Evolutionary conservation across 352 stramenopile genomes (phyloP), one percentile per base, ranked within the genome.

Genomic region (Pythium coloratum): DNA sequence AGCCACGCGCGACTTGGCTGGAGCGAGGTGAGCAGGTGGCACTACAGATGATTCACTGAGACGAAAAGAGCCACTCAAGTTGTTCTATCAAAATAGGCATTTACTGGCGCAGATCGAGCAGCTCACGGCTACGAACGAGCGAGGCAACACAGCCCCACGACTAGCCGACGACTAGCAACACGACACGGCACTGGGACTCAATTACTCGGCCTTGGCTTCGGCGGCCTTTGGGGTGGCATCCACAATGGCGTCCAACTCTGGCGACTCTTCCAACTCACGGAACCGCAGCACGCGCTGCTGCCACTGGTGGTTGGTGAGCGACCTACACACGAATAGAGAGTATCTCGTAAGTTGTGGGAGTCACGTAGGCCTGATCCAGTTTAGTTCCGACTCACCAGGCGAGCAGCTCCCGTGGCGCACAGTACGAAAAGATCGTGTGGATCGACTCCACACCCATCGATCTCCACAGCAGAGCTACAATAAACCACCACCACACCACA

Each of bases 21-120:
- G 62, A 13, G 80, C 80, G 5, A 86, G 74, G 82, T 88, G 78
- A 59, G 71, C 33, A 51, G 6, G n/a, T 44, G 40, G 40, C 20
- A 30, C 28, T 30, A 30, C 1, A 30, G 28, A 30, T 30, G 28
- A 30, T 30, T 4, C 2, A 30, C 28, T 30, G 28, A 30, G 28
- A 30, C 28, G 28, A 30, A 30, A 30, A 30, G 28, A 30, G 28
- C 28, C 28, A 30, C 28, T 30, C 28, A 30, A 0, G 28, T 30
- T 30, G 26, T 12, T 12, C 16, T 61, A 32, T 34, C 24, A 12
- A 33, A 16, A 13, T 44, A 70, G 64, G 56, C 46, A 57, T 12
- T 51, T 70, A 28, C 64, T 70, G 18, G 47, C 14, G 30, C 64
- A 61, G 28, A 46, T 70, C 24, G 64, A 70, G 36, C 12, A 36